These are phyloP conservation scores for Miamiensis avidus DNA, from an alignment of 169 alveolate species.

Conservation along the genomic window DNA sequence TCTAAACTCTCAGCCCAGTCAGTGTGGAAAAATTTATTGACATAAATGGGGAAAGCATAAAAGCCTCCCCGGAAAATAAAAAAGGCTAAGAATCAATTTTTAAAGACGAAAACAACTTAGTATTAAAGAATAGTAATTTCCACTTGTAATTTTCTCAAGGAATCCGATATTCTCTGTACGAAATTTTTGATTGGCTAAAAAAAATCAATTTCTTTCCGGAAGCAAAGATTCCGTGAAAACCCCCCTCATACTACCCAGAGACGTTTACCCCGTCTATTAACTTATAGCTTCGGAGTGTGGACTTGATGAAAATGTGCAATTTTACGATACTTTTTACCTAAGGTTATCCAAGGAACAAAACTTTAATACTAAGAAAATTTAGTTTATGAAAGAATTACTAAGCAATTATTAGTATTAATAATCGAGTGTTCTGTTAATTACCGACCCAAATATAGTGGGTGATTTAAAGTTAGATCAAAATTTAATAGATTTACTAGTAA, in stretches of 20 bases:
- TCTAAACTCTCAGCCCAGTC: neutral
- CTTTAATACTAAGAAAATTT: too few species aligned
- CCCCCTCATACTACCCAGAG: neutral
- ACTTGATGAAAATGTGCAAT: neutral
- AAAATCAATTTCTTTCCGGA: too few species aligned
- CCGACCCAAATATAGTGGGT: neutral
- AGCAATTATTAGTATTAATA: too few species aligned
- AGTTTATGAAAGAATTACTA: neutral
- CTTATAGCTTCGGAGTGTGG: neutral
- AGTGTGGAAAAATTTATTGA: neutral
- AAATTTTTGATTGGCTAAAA: too few species aligned
- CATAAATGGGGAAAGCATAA: too few species aligned
- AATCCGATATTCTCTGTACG: neutral
- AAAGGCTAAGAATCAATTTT: neutral
- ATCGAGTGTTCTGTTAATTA: neutral
- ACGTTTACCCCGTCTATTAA: neutral
- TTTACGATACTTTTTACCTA: neutral
- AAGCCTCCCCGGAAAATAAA: too few species aligned
- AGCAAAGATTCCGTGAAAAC: neutral
- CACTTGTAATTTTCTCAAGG: neutral
- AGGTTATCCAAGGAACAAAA: neutral
- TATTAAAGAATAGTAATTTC: too few species aligned
- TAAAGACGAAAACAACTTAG: neutral
- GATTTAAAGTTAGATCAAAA: neutral
- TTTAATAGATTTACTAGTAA: neutral